phyloP scores from a whole-genome alignment of 192 early-diverging fungal genomes.

The Mortierella antarctica region DNA sequence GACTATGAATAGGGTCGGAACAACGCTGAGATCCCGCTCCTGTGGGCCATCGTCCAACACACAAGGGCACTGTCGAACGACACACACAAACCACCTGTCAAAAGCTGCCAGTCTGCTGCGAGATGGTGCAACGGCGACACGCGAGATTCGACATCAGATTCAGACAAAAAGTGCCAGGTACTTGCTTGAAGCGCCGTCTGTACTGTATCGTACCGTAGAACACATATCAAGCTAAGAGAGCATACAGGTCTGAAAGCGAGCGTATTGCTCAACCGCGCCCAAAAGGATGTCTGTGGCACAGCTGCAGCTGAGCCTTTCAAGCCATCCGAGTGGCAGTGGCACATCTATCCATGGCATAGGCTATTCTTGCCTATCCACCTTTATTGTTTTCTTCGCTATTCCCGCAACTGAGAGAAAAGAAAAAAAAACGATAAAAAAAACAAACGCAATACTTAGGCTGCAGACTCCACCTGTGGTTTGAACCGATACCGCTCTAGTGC shows the following conservation, averaged over 20 bases:
- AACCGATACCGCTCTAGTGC: slow-evolving; percentile 57
- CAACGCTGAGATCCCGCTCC: too few species aligned
- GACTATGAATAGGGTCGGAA: too few species aligned
- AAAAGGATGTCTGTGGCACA: background rate
- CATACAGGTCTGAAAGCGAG: too few species aligned
- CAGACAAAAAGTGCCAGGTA: too few species aligned
- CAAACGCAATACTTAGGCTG: slow-evolving; percentile 43
- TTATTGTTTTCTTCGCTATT: background rate
- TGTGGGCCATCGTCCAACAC: background rate
- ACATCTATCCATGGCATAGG: background rate
- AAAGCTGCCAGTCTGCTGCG: background rate
- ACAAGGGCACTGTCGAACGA: background rate
- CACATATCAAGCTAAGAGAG: too few species aligned
- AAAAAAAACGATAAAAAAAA: slow-evolving; percentile 3
- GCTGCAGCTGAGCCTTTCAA: background rate
- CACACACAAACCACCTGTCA: background rate
- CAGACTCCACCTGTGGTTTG: slow-evolving; percentile 50
- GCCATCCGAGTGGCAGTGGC: background rate
- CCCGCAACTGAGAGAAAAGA: background rate
- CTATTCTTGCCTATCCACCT: background rate
- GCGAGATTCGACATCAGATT: too few species aligned
- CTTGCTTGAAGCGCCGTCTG: too few species aligned
- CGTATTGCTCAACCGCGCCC: too few species aligned
- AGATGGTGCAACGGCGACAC: too few species aligned
- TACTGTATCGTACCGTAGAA: too few species aligned